Percentiles rank a stretch among this genome's conserved stretches.
Conservation (phyloP, 768 basidiomycete genomes). For the Leccinellum albellum region DNA sequence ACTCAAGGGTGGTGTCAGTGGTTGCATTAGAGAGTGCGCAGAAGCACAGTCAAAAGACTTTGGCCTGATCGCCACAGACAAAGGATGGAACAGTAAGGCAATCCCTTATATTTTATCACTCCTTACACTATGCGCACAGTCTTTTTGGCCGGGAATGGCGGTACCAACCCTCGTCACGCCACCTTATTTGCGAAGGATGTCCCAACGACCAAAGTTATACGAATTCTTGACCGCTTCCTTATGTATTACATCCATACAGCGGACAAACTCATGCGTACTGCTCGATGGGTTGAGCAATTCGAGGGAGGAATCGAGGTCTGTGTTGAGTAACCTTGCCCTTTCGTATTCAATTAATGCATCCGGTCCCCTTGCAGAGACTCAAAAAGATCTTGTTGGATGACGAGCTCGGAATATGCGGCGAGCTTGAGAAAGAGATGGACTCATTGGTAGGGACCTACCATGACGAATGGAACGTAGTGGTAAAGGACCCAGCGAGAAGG, state of each 20-base stretch:
- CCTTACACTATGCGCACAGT: neutral
- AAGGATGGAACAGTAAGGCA: constrained; percentile 66
- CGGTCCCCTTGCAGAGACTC: constrained; percentile 45
- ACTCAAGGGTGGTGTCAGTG: constrained; percentile 72
- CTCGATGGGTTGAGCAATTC: constrained; percentile 68
- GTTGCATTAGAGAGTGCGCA: constrained; percentile 73
- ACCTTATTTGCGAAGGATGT: constrained; percentile 66
- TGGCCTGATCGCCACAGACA: constrained; percentile 71
- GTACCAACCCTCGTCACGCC: constrained; percentile 56
- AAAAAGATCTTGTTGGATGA: constrained; percentile 64
- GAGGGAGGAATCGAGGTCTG: constrained; percentile 65
- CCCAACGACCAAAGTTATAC: constrained; percentile 56
- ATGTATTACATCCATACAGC: constrained; percentile 72
- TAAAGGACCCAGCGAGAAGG: constrained; percentile 47
- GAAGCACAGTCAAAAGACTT: constrained; percentile 77
- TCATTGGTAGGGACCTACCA: constrained; percentile 60
- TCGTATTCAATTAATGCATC: neutral
- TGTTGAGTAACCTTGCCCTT: neutral
- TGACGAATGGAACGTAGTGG: constrained; percentile 68
- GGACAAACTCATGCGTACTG: constrained; percentile 67
- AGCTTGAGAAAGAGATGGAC: constrained; percentile 65
- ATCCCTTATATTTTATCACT: neutral
- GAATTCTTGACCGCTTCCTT: constrained; percentile 61
- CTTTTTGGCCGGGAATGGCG: constrained; percentile 71
- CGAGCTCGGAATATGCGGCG: constrained; percentile 65